Evolutionary conservation across 352 stramenopile genomes (phyloP).

Genomic region (Phytophthora crassamura): DNA sequence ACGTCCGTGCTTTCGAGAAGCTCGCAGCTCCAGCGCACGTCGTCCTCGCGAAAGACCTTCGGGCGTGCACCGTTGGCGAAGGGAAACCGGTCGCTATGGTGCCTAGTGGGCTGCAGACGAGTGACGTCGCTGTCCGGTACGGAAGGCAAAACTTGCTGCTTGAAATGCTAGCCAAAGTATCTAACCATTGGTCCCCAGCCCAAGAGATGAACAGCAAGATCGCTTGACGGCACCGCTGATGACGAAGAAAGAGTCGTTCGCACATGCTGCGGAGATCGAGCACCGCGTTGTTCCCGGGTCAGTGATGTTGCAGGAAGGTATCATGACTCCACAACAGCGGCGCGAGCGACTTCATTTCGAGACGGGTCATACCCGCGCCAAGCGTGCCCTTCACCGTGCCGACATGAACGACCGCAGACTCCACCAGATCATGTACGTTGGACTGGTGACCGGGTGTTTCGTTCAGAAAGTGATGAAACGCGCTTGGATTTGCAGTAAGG

Average conservation of each 20-base stretch:
- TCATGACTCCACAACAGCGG: conserved; percentile 76
- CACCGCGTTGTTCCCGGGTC: conserved; percentile 50
- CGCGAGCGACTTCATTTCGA: conserved; percentile 75
- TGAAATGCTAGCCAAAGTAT: neutral
- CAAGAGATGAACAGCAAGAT: conserved; percentile 21
- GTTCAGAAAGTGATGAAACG: conserved; percentile 7
- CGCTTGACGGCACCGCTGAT: conserved; percentile 50
- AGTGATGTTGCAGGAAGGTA: conserved; percentile 68
- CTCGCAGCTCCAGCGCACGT: conserved; percentile 40
- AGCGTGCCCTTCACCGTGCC: conserved; percentile 54
- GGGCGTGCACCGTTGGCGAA: conserved; percentile 35
- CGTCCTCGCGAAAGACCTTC: conserved; percentile 44
- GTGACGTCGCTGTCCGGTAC: conserved; percentile 35
- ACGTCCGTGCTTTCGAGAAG: conserved; percentile 57
- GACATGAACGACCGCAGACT: conserved; percentile 71
- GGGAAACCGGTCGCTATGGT: conserved; percentile 10
- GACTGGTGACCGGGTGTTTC: conserved; percentile 5
- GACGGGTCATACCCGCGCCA: conserved; percentile 59
- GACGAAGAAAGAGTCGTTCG: conserved; percentile 55
- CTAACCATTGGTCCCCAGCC: conserved; percentile 1
- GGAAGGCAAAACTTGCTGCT: conserved; percentile 9
- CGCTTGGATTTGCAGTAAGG: conserved; percentile 34
- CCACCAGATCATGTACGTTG: conserved; percentile 75
- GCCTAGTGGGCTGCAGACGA: conserved; percentile 39
- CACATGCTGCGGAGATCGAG: conserved; percentile 56